phyloP scores from a whole-genome alignment of 495 filamentous ascomycete genomes.

The Tuber microsphaerosporum region DNA sequence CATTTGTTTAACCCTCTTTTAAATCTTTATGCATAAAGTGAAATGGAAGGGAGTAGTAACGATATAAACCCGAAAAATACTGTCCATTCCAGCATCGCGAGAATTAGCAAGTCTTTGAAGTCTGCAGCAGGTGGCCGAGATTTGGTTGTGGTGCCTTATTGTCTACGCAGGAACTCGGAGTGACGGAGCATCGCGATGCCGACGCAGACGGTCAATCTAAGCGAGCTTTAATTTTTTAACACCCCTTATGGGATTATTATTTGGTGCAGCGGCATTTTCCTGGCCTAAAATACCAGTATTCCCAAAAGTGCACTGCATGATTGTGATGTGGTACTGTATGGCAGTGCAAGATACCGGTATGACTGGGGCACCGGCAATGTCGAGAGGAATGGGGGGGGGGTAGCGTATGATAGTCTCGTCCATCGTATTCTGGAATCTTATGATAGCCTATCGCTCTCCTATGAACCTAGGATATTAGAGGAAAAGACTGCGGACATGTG shows the following conservation, averaged over 20 bases:
- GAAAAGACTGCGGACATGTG: background rate
- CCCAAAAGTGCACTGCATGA: too few species aligned
- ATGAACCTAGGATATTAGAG: background rate
- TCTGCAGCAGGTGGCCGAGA: background rate
- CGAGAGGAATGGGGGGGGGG: background rate
- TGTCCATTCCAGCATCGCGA: background rate
- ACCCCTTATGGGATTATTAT: too few species aligned
- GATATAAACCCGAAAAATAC: background rate
- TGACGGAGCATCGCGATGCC: background rate
- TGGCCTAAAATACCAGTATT: too few species aligned
- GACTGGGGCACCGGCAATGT: too few species aligned
- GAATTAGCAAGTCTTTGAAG: background rate
- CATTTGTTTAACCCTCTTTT: background rate
- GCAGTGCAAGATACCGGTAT: too few species aligned
- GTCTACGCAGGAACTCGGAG: background rate
- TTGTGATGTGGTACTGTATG: background rate
- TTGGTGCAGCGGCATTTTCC: too few species aligned
- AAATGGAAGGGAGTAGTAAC: background rate
- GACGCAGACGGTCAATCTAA: too few species aligned
- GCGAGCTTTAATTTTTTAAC: too few species aligned
- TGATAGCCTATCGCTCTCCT: background rate
- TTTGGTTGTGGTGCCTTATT: background rate
- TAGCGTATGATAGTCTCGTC: background rate
- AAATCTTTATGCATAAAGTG: background rate
- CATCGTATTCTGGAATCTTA: background rate